A percentile compares a stretch with the other conserved stretches of the same genome.
These are phyloP conservation scores for Pythium utonaiense DNA, from an alignment of 352 stramenopile species.

Conservation along the genomic window DNA sequence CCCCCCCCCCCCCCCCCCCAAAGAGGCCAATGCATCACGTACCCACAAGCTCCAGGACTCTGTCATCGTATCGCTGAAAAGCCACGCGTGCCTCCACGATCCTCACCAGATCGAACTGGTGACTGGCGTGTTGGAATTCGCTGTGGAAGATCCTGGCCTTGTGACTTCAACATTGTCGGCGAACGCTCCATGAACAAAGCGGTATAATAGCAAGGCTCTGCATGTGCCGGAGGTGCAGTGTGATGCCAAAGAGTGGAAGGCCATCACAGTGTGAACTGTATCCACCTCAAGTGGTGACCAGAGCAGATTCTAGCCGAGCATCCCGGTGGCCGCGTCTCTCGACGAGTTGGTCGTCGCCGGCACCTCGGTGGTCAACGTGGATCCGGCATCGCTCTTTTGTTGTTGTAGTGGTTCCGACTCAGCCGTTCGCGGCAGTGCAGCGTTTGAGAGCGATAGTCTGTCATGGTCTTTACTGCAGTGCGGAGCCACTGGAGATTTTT, in stretches of 20 bases:
- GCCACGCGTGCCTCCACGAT: slow-evolving; percentile 33
- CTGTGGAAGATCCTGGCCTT: slow-evolving; percentile 32
- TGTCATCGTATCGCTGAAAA: slow-evolving; percentile 37
- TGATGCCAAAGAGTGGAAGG: slow-evolving; percentile 25
- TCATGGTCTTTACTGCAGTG: too few relatives aligned
- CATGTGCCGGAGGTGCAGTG: slow-evolving; percentile 26
- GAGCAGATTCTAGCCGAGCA: slow-evolving; percentile 37
- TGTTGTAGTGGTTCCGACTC: neutral
- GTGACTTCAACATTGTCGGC: slow-evolving; percentile 34
- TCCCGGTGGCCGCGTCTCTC: slow-evolving; percentile 28
- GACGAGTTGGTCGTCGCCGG: slow-evolving; percentile 25
- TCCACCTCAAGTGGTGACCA: slow-evolving; percentile 55
- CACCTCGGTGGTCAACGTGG: slow-evolving; percentile 33
- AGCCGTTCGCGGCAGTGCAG: too few relatives aligned
- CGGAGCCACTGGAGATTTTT: too few relatives aligned
- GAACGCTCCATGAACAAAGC: neutral
- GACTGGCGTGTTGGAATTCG: slow-evolving; percentile 24
- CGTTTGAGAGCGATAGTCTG: too few relatives aligned
- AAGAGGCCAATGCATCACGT: slow-evolving; percentile 24
- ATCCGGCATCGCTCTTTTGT: slow-evolving; percentile 24
- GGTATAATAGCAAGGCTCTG: slow-evolving; percentile 29
- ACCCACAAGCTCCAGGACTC: slow-evolving; percentile 29
- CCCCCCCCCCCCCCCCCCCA: too few relatives aligned
- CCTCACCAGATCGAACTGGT: slow-evolving; percentile 28
- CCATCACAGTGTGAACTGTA: slow-evolving; percentile 47